phyloP scores from a whole-genome alignment of 495 filamentous ascomycete species.

The Neurospora hispaniola region DNA sequence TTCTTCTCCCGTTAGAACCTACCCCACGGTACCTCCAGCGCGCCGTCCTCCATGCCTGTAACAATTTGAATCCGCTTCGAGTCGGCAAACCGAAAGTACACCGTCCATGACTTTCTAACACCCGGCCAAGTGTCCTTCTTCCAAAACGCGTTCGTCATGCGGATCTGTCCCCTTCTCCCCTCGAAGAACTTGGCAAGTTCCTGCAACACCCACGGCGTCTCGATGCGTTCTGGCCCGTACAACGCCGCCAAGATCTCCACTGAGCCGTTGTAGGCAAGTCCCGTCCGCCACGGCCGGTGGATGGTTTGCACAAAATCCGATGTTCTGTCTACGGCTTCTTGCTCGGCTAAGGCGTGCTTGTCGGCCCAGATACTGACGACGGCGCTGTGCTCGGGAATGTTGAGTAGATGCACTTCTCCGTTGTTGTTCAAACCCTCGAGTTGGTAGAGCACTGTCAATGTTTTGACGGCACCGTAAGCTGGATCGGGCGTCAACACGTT shows the following conservation, averaged over 20 bases:
- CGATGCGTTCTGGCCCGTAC: constrained; percentile 14
- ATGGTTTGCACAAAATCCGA: background rate
- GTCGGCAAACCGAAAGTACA: constrained; percentile 17
- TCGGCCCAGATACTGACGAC: background rate
- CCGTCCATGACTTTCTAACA: constrained; percentile 16
- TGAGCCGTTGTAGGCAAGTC: background rate
- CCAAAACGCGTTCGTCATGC: constrained; percentile 19
- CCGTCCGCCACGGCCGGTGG: constrained; percentile 5
- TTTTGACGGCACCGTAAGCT: constrained; percentile 7
- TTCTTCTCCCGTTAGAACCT: background rate
- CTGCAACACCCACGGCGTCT: constrained; percentile 13
- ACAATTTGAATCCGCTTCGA: constrained; percentile 15
- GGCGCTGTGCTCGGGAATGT: constrained; percentile 1
- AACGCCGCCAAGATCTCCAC: constrained; percentile 17
- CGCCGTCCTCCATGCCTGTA: constrained; percentile 20
- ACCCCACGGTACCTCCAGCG: constrained; percentile 19
- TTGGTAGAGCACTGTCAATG: constrained; percentile 14
- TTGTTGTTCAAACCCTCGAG: constrained; percentile 7
- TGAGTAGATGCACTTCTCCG: constrained; percentile 3
- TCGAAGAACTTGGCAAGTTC: constrained; percentile 14
- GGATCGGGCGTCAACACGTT: constrained; percentile 14
- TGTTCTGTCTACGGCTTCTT: background rate
- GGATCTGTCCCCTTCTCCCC: constrained; percentile 14
- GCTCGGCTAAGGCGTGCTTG: background rate
- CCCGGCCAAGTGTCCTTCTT: constrained; percentile 14